Evolutionary conservation across 306 rosid species (phyloP).

Genomic region (Prunus dulcis): DNA sequence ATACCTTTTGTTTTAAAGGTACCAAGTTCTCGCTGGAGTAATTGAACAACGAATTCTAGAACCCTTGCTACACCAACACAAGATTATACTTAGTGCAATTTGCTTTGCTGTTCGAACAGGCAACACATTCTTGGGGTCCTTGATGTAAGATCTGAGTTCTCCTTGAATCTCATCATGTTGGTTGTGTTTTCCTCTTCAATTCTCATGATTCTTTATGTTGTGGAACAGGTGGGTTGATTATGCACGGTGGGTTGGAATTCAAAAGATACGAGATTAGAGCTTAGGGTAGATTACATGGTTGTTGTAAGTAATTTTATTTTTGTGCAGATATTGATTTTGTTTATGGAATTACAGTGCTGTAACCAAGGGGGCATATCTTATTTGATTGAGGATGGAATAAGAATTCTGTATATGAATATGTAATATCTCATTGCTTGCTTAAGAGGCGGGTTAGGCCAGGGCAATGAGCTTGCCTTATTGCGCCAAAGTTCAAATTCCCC

Average conservation of each 20-base stretch:
- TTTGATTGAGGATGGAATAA: too few relatives aligned
- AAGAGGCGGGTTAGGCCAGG: too few relatives aligned
- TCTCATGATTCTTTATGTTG: constrained; percentile 12
- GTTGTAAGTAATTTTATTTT: not conserved
- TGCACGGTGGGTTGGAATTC: constrained; percentile 83
- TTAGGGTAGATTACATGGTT: too few relatives aligned
- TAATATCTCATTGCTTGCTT: too few relatives aligned
- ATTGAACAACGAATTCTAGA: constrained; percentile 54
- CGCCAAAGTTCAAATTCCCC: too few relatives aligned
- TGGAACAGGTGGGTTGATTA: constrained; percentile 88
- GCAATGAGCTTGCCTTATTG: too few relatives aligned
- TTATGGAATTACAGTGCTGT: not conserved
- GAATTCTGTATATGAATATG: too few relatives aligned
- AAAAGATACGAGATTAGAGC: constrained; percentile 23
- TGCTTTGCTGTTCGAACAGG: too few relatives aligned
- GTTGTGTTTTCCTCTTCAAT: not conserved
- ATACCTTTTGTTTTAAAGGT: constrained; percentile 25
- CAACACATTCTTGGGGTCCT: too few relatives aligned
- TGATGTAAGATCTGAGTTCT: too few relatives aligned
- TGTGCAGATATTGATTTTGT: not conserved
- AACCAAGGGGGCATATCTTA: too few relatives aligned
- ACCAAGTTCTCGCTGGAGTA: constrained; percentile 51
- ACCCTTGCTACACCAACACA: not conserved
- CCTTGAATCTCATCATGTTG: not conserved
- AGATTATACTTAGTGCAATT: too few relatives aligned